Base-by-base conservation (phyloP, 129 eudicot genomes). In the Ambrosia artemisiifolia region DNA sequence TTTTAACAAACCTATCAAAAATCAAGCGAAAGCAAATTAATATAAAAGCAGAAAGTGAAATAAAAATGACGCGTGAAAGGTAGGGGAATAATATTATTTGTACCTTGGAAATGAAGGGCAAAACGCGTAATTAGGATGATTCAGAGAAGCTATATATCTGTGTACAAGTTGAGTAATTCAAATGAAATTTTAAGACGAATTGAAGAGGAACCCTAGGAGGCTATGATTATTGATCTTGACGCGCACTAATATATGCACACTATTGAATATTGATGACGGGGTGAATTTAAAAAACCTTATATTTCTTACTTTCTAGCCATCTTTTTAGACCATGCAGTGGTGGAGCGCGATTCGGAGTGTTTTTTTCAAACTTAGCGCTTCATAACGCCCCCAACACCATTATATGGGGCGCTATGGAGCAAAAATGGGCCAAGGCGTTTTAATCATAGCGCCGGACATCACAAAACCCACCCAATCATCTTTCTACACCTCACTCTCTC, bases 121-220 rank as follows among this genome's bases (percentile, higher is more conserved):
- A 24, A 2, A 48, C 54, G 54, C 54, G 59, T 57, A 56, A 49
- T 8, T 19, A 20, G 54, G 54, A 48, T 67, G 12, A n/a, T 48
- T 48, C 17, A 13, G 1, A 13, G 54, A 13, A 48, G 54, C 7
- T 63, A 36, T 32, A n/a, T n/a, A n/a, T n/a, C n/a, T n/a, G 32
- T 40, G 44, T 32, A 20, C 35, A 57, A 9, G 12, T 4, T 5
- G 53, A 59, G 56, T 10, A 11, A 48, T n/a, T 48, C 6, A 48
- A n/a, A 48, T 48, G 48, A 35, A 48, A 68, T 40, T 40, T 65
- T 78, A 72, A 73, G 71, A 48, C 35, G 67, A n/a, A n/a, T n/a
- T n/a, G n/a, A 63, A 55, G 81, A 75, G 43, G 81, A 79, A 61
- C 79, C 84, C 83, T 67, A 79, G 81, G 63, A 67, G 28, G 28